Percentiles rank a stretch among this genome's conserved stretches.
These are phyloP conservation scores for Pythium brachiatum DNA, from an alignment of 352 stramenopile species.

Conservation along the genomic window DNA sequence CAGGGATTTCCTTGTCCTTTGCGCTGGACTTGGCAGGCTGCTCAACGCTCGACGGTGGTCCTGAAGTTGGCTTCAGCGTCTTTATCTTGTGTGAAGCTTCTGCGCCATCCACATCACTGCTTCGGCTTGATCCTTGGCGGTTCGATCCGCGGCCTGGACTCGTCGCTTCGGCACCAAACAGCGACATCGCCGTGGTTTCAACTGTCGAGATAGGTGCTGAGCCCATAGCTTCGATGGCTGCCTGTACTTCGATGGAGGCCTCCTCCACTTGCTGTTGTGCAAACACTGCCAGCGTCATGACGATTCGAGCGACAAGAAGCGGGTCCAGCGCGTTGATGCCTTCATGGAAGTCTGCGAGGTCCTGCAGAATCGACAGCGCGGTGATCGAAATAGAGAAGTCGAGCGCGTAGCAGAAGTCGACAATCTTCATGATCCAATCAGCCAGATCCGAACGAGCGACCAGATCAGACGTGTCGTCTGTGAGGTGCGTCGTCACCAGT, in stretches of 20 bases:
- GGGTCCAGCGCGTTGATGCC: constrained; percentile 69
- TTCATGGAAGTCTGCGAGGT: constrained; percentile 73
- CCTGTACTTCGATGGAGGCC: constrained; percentile 82
- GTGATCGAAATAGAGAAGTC: constrained; percentile 81
- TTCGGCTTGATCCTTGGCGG: constrained; percentile 12
- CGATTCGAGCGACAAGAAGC: constrained; percentile 68
- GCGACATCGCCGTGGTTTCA: constrained; percentile 14
- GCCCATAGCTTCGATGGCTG: constrained; percentile 58
- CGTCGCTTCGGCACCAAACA: constrained; percentile 14
- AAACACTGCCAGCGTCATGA: constrained; percentile 85
- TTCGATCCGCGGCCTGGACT: constrained; percentile 11
- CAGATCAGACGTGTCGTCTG: constrained; percentile 24
- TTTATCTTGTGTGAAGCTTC: constrained; percentile 74
- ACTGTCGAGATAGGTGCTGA: constrained; percentile 5
- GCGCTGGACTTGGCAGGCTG: neutral
- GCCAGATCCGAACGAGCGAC: constrained; percentile 51
- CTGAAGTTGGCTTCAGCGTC: constrained; percentile 36
- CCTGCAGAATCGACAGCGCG: constrained; percentile 72
- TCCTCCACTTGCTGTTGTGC: constrained; percentile 87
- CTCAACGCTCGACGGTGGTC: constrained; percentile 4
- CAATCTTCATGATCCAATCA: constrained; percentile 78
- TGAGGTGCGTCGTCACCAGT: constrained; percentile 70
- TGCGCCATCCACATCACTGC: constrained; percentile 32
- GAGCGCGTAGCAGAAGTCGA: constrained; percentile 72
- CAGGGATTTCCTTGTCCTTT: constrained; percentile 65